Evolutionary conservation across 1,284 basidiomycete species (phyloP).

Genomic region (Phellopilus nigrolimitatus): DNA sequence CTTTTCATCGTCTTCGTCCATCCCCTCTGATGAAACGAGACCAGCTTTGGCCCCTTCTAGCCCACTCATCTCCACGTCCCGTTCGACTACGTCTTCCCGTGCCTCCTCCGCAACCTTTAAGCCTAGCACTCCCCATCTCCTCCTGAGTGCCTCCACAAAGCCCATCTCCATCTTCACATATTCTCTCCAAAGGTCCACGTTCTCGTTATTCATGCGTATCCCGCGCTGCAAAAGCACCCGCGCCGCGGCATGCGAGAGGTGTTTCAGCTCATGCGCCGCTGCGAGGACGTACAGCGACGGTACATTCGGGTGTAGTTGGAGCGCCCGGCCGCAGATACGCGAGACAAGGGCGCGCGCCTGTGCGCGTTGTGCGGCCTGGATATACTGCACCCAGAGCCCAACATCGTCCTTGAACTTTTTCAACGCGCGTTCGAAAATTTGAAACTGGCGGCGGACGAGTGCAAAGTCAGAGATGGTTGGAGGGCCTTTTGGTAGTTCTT

Average conservation of each 20-base stretch:
- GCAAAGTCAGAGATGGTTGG: slow-evolving; percentile 79
- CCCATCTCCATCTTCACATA: slow-evolving; percentile 90
- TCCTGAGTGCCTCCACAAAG: slow-evolving; percentile 79
- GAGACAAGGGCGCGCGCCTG: slow-evolving; percentile 80
- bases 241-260: slow-evolving; percentile 75
- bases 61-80: slow-evolving; percentile 27
- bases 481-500: slow-evolving; percentile 49
- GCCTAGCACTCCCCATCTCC: slow-evolving; percentile 79
- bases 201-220: slow-evolving; percentile 69
- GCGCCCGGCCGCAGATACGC: slow-evolving; percentile 72
- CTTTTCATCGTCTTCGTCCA: slow-evolving; percentile 37
- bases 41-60: slow-evolving; percentile 26
- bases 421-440: slow-evolving; percentile 88
- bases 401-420: slow-evolving; percentile 88
- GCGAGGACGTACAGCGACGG: slow-evolving; percentile 82
- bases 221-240: slow-evolving; percentile 84
- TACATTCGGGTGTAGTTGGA: slow-evolving; percentile 81
- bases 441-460: slow-evolving; percentile 76
- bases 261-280: slow-evolving; percentile 80
- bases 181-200: slow-evolving; percentile 76
- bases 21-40: slow-evolving; percentile 28
- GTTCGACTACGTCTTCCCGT: slow-evolving; percentile 28
- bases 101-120: slow-evolving; percentile 37
- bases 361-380: slow-evolving; percentile 77
- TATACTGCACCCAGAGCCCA: slow-evolving; percentile 84